phyloP scores from a whole-genome alignment of 106 monocot species.

The Dioscorea dumetorum region DNA sequence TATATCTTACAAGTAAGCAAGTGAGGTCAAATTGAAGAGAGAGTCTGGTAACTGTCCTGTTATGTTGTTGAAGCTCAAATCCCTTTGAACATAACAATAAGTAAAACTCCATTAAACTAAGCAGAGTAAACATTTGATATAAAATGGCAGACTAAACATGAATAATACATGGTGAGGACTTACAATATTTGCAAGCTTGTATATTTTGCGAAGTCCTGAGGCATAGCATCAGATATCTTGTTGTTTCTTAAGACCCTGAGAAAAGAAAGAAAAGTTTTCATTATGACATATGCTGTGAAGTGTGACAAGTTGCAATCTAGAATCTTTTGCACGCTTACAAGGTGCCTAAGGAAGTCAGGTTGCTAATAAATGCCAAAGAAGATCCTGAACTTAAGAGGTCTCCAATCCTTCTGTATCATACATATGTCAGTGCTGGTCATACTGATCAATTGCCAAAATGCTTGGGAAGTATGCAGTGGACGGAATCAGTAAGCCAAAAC shows the following conservation, averaged over 20 bases:
- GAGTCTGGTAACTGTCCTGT: constrained; percentile 60
- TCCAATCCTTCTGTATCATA: constrained; percentile 51
- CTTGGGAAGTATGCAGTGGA: too few relatives aligned
- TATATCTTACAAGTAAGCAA: constrained; percentile 48
- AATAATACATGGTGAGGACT: constrained; percentile 10
- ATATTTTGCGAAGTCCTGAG: constrained; percentile 39
- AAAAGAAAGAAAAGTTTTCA: background rate
- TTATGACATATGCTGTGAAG: background rate
- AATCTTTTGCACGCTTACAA: constrained; percentile 38
- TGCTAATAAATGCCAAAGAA: constrained; percentile 58
- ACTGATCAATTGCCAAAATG: background rate
- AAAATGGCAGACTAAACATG: background rate
- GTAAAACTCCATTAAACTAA: background rate
- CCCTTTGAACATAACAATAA: constrained; percentile 28
- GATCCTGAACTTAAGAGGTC: constrained; percentile 68
- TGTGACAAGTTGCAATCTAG: too few relatives aligned
- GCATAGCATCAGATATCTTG: constrained; percentile 53
- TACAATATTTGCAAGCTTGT: constrained; percentile 41
- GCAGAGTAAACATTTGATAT: background rate
- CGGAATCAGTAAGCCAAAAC: too few relatives aligned
- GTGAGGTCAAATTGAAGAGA: constrained; percentile 54
- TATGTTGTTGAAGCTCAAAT: constrained; percentile 93
- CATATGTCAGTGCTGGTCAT: background rate
- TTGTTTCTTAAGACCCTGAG: constrained; percentile 66
- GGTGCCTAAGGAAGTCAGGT: constrained; percentile 50